Evolutionary conservation across 2,329 filamentous ascomycete species (phyloP), one percentile per base, ranked within the genome.

Genomic region (Fusarium mundagurra): DNA sequence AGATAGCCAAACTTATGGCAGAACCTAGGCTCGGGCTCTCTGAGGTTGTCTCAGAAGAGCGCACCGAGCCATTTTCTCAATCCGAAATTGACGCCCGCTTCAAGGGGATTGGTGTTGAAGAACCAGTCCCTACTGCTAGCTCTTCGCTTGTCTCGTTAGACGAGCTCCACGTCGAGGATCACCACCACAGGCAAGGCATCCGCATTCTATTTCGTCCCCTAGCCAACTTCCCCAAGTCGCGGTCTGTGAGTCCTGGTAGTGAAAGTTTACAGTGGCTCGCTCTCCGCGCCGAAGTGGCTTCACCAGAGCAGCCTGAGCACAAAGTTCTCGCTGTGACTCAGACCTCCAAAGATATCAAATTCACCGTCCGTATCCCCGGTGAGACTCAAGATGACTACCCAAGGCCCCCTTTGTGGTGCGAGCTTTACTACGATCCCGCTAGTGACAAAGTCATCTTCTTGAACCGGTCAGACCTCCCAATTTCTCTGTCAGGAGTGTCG

Each of bases 241-340:
- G 88, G 55, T 87, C 88, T 31, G 87, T 90, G 55, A 89, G 87
- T 71, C 88, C 88, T 29, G 88, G 86, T 33, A 88, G 83, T 78
- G 86, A 89, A 55, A 90, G 87, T 80, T 88, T 87, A 78, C 86
- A 87, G 77, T 90, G 88, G 87, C 81, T 90, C 22, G 87, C 86
- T 22, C 82, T 90, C 59, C 87, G 86, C 64, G 86, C 88, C 69
- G 88, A 90, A 77, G 84, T 87, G 43, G 84, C 87, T 43, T 85
- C 86, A 24, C 79, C 86, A 45, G 84, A 87, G n/a, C 83, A 86
- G 77, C 85, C 87, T n/a, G 84, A 86, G 70, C 86, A 89, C 79
- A 88, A 86, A 77, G 89, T 90, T 54, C 81, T 91, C 33, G 89
- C 89, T 41, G 88, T 91, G 77, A 89, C 88, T 74, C 89, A 91